Conservation (phyloP, 305 asterid species). For the Rubia tinctorum region DNA sequence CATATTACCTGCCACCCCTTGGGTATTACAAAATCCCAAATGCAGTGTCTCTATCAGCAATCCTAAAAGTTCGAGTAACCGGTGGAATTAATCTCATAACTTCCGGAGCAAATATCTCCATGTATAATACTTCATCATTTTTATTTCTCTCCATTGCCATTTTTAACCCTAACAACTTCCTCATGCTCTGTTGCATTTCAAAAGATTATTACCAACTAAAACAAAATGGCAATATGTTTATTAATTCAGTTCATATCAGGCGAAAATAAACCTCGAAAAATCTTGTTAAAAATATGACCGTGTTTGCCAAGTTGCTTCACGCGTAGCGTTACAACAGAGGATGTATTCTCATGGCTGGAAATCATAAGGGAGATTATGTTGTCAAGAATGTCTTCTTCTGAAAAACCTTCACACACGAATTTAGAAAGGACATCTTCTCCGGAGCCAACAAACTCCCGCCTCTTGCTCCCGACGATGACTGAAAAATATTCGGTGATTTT, state of each 20-base stretch:
- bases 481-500: constrained; percentile 3
- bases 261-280: neutral
- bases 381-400: constrained; percentile 11
- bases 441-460: constrained; percentile 1
- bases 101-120: constrained; percentile 16
- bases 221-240: too few species aligned
- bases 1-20: constrained; percentile 9
- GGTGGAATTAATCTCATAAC: constrained; percentile 14
- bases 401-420: constrained; percentile 1
- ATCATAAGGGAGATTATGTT: constrained; percentile 10
- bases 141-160: constrained; percentile 6
- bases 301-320: constrained; percentile 7
- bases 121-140: constrained; percentile 15
- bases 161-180: constrained; percentile 3
- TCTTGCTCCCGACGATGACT: neutral
- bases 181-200: constrained; percentile 1
- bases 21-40: constrained; percentile 12
- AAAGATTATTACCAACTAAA: neutral
- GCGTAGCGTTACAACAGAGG: constrained; percentile 5
- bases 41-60: neutral
- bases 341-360: constrained; percentile 9
- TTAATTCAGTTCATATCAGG: too few species aligned
- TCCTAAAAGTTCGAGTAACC: constrained; percentile 9
- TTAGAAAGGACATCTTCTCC: constrained; percentile 6
- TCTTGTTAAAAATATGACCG: neutral